phyloP scores from a whole-genome alignment of 2,329 filamentous ascomycete genomes.

The Conoideocrella luteorostrata region DNA sequence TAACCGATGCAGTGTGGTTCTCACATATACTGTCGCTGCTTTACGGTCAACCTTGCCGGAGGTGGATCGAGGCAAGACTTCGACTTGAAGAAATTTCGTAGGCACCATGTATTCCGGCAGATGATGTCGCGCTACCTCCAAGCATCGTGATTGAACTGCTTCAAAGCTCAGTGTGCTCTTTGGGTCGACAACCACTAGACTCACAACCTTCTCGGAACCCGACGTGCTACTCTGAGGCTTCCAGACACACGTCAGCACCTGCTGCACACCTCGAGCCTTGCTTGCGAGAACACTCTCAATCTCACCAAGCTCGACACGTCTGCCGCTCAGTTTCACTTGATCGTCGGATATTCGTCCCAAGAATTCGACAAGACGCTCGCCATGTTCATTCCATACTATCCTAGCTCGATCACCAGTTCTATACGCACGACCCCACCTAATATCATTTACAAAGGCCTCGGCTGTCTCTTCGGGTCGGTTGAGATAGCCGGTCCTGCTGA shows the following conservation, averaged over 20 bases:
- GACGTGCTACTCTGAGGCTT: not conserved
- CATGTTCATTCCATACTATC: slow-evolving; percentile 48
- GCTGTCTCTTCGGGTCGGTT: slow-evolving; percentile 52
- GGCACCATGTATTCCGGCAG: slow-evolving; percentile 58
- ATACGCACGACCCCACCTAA: slow-evolving; percentile 61
- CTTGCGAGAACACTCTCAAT: slow-evolving; percentile 40
- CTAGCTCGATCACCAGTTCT: slow-evolving; percentile 47
- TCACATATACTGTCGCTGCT: slow-evolving; percentile 4
- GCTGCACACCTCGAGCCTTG: slow-evolving; percentile 9
- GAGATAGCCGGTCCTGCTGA: slow-evolving; percentile 58
- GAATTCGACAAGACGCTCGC: slow-evolving; percentile 54
- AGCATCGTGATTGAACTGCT: not conserved
- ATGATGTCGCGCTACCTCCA: slow-evolving; percentile 21
- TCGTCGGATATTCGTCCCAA: slow-evolving; percentile 59
- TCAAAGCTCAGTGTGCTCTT: not conserved
- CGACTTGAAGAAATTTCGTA: slow-evolving; percentile 41
- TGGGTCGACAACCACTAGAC: slow-evolving; percentile 47
- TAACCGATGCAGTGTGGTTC: not conserved
- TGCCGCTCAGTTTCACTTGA: slow-evolving; percentile 69
- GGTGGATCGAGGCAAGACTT: slow-evolving; percentile 47
- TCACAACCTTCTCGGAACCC: slow-evolving; percentile 28
- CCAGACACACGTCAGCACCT: slow-evolving; percentile 13
- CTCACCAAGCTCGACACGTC: slow-evolving; percentile 67
- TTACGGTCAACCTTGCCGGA: slow-evolving; percentile 58
- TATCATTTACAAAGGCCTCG: slow-evolving; percentile 58